These are phyloP conservation scores for Purshia tridentata DNA, from an alignment of 306 rosid species.

Conservation along the genomic window DNA sequence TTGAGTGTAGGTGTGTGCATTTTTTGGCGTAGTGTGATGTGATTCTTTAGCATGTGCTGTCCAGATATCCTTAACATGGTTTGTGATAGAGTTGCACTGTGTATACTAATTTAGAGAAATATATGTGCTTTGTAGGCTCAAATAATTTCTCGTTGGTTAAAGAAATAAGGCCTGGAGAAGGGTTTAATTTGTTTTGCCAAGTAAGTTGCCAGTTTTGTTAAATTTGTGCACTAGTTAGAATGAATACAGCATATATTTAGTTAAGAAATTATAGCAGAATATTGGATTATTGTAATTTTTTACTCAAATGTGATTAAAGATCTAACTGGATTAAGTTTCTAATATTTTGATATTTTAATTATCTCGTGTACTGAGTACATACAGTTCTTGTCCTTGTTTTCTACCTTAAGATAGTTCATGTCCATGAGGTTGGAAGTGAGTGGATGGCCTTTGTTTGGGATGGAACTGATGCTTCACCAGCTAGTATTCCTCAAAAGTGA, in stretches of 20 bases:
- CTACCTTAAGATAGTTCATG: slow-evolving; percentile 51
- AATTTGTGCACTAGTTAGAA: neutral
- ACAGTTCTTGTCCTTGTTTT: slow-evolving; percentile 21
- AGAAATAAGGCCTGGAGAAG: slow-evolving; percentile 46
- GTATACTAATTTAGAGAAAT: neutral
- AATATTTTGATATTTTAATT: neutral
- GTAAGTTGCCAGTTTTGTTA: slow-evolving; percentile 36
- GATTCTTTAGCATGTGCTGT: neutral
- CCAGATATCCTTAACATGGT: neutral
- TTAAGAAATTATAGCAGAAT: too few relatives aligned
- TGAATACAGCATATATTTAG: neutral
- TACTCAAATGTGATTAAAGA: neutral
- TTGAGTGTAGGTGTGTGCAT: neutral
- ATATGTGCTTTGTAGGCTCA: slow-evolving; percentile 44
- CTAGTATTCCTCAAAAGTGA: slow-evolving; percentile 44
- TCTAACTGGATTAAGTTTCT: slow-evolving; percentile 16
- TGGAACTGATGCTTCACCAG: slow-evolving; percentile 68
- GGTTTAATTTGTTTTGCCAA: slow-evolving; percentile 62
- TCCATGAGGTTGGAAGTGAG: slow-evolving; percentile 35
- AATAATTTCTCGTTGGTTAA: slow-evolving; percentile 35
- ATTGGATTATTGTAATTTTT: neutral
- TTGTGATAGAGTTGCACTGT: neutral
- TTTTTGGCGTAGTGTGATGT: neutral
- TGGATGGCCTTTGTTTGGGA: slow-evolving; percentile 72
- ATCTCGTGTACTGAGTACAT: slow-evolving; percentile 19